phyloP scores from a whole-genome alignment of 495 filamentous ascomycete genomes.

The Aspergillus sclerotioniger region DNA sequence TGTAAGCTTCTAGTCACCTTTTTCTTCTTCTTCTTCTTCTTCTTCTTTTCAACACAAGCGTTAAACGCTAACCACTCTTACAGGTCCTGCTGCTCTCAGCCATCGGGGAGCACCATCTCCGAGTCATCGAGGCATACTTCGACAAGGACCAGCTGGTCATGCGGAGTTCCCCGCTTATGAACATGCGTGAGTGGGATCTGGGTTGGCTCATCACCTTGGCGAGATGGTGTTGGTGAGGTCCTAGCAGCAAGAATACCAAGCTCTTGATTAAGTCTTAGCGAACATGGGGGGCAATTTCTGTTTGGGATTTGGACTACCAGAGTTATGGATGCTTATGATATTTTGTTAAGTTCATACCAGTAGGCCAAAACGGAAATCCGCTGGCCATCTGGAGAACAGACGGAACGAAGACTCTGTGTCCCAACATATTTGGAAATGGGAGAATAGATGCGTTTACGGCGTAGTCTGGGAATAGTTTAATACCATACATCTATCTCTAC shows the following conservation, averaged over 20 bases:
- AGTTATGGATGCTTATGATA: background rate
- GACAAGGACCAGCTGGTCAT: slow-evolving; percentile 2
- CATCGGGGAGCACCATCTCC: slow-evolving; percentile 8
- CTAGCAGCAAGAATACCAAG: background rate
- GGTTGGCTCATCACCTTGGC: slow-evolving; percentile 4
- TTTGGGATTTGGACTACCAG: background rate
- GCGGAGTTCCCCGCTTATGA: slow-evolving; percentile 3
- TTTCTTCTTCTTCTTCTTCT: background rate
- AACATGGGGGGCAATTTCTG: background rate
- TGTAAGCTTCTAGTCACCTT: background rate
- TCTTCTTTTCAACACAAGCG: background rate
- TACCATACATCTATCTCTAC: too few relatives aligned
- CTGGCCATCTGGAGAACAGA: too few relatives aligned
- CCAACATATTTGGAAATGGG: too few relatives aligned
- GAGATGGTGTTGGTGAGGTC: background rate
- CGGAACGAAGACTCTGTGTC: too few relatives aligned
- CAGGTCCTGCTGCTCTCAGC: slow-evolving; percentile 3
- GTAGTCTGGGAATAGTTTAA: too few relatives aligned
- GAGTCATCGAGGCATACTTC: slow-evolving; percentile 1
- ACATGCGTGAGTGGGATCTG: slow-evolving; percentile 1
- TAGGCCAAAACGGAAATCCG: too few relatives aligned
- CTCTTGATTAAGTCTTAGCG: background rate
- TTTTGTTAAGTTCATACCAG: too few relatives aligned
- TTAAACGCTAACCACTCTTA: background rate
- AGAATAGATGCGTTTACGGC: too few relatives aligned